Percentiles rank a stretch among this genome's conserved stretches.
Conservation (phyloP, 179 eudicot genomes). For the Beta macrorhiza region DNA sequence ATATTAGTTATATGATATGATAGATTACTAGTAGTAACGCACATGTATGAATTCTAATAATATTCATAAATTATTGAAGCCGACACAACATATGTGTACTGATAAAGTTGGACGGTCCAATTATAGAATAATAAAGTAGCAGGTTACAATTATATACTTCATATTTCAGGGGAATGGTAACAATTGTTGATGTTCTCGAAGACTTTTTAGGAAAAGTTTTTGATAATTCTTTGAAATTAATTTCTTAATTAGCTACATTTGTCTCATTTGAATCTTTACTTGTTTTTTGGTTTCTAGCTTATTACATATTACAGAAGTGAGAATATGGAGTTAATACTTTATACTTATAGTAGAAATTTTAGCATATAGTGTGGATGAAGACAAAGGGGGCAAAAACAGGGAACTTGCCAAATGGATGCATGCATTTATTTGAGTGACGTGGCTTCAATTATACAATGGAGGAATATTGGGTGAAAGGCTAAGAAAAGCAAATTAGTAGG, state of each 20-base stretch:
- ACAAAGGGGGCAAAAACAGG: background rate
- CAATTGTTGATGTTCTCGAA: conserved; percentile 7
- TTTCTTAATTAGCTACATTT: background rate
- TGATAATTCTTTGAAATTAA: background rate
- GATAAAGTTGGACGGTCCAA: background rate
- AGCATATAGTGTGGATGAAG: background rate
- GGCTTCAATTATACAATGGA: background rate
- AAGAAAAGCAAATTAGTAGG: background rate
- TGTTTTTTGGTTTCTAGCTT: background rate
- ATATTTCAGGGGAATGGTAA: background rate
- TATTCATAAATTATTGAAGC: background rate
- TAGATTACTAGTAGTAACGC: background rate
- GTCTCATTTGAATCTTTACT: conserved; percentile 11
- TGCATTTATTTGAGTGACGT: conserved; percentile 5
- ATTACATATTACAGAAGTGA: background rate
- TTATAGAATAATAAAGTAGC: background rate
- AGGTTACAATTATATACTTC: background rate
- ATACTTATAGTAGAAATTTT: background rate
- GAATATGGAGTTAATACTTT: background rate
- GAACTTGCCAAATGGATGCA: background rate
- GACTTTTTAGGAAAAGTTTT: conserved; percentile 7
- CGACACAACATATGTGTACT: background rate
- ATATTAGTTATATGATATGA: too few relatives aligned
- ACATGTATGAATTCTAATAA: background rate
- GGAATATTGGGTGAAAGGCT: background rate